Base-by-base conservation (phyloP, 179 eudicot genomes). In the Beta lomatogona region DNA sequence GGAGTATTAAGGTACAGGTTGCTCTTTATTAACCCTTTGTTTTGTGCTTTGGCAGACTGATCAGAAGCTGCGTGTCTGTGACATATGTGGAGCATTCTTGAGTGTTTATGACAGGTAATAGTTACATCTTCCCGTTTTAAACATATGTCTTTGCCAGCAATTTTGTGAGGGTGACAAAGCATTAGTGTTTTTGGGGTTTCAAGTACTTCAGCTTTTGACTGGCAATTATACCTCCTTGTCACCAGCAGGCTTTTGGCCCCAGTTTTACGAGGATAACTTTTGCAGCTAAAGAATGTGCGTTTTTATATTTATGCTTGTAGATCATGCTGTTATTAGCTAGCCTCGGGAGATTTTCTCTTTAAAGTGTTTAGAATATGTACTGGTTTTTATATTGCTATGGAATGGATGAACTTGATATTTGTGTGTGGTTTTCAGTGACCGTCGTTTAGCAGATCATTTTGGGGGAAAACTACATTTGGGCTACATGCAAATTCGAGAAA, bases 241-340 rank as follows among this genome's bases (percentile, higher is more conserved):
- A 91, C 92, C 98, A 91, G 93, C 97, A 94, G 96, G 97, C 96
- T 91, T 91, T 91, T 94, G 91, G 92, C 93, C 97, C 94, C 98
- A 88, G 93, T 94, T 91, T 92, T 91, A 89, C 92, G 93, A 92
- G 98, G 96, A 91, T 91, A 91, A 85, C 92, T 94, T 91, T 86
- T 91, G 92, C 93, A 84, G 96, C 96, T 92, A 89, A 91, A 90
- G 86, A 94, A 93, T 91, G 97, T 90, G 97, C 91, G 93, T 91
- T 86, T 87, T 92, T 92, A 89, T 83, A 86, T 89, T 89, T 87
- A 90, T 90, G 84, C 86, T 91, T 91, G 89, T 88, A 68, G 88
- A 88, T 94, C 88, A 86, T 88, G 90, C 87, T 88, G 83, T 87
- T 83, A 77, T 77, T 87, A 82, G 88, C 82, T 88, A 85, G 89